Evolutionary conservation across 495 filamentous ascomycete species (phyloP).

Genomic region (Annulohypoxylon bovei): DNA sequence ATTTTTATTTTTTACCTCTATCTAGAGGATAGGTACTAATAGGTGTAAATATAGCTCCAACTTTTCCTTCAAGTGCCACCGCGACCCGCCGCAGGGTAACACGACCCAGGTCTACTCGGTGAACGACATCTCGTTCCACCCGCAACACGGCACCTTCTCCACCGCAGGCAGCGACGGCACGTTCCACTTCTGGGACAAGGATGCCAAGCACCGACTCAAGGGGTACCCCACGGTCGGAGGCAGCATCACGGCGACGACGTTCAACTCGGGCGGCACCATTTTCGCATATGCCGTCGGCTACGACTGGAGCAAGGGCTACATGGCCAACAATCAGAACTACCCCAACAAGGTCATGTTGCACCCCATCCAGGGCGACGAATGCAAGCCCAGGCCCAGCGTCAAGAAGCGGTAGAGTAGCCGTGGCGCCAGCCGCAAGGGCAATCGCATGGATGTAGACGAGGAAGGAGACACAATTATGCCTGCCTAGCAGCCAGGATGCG

Average conservation of each 20-base stretch:
- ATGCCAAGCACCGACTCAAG: conserved; percentile 85
- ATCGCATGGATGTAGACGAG: neutral
- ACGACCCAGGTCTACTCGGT: conserved; percentile 86
- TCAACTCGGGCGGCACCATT: conserved; percentile 79
- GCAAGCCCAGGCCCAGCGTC: conserved; percentile 77
- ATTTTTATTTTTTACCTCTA: neutral
- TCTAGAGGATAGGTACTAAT: conserved; percentile 19
- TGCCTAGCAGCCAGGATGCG: neutral
- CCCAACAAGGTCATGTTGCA: conserved; percentile 90
- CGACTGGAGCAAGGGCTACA: conserved; percentile 93
- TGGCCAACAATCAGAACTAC: conserved; percentile 71
- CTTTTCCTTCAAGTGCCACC: conserved; percentile 95
- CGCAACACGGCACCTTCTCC: conserved; percentile 81
- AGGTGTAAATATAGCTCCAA: conserved; percentile 63
- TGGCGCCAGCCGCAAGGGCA: neutral
- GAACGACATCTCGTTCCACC: conserved; percentile 90
- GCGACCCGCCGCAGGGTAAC: conserved; percentile 71
- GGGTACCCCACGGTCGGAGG: conserved; percentile 87
- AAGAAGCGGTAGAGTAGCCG: conserved; percentile 69
- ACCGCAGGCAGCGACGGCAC: conserved; percentile 90
- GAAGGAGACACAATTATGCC: neutral
- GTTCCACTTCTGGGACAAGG: conserved; percentile 92
- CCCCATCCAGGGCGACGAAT: conserved; percentile 77
- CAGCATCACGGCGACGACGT: conserved; percentile 79
- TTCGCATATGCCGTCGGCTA: conserved; percentile 94